phyloP scores from a whole-genome alignment of 306 rosid species.

The Urtica urens region DNA sequence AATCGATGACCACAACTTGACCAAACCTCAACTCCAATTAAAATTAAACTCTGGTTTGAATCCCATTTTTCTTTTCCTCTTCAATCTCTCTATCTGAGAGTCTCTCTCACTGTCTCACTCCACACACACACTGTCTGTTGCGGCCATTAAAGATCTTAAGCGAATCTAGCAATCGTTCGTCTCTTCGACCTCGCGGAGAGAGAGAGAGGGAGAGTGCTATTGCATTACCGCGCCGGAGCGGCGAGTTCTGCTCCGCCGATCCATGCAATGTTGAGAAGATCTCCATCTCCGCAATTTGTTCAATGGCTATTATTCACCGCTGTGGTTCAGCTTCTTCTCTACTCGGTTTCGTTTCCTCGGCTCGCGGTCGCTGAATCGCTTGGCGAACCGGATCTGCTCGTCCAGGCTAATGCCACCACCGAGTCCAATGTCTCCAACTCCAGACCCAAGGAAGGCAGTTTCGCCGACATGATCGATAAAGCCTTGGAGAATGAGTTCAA shows the following conservation, averaged over 20 bases:
- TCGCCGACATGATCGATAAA: conserved; percentile 90
- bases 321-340: conserved; percentile 21
- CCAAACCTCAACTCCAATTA: no score
- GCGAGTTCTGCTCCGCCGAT: conserved; percentile 2
- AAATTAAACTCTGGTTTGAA: conserved; percentile 16
- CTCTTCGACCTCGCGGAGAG: conserved; percentile 2
- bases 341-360: conserved; percentile 28
- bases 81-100: background rate
- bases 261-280: conserved; percentile 35
- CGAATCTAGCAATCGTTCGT: background rate
- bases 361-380: conserved; percentile 27
- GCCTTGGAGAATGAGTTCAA: conserved; percentile 91
- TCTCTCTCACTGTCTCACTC: background rate
- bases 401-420: conserved; percentile 45
- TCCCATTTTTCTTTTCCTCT: conserved; percentile 4
- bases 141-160: background rate
- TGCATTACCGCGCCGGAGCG: conserved; percentile 3
- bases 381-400: conserved; percentile 41
- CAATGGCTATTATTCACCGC: conserved; percentile 11
- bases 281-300: conserved; percentile 16
- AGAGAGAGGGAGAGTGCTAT: conserved; percentile 10
- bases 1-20: conserved; percentile 39
- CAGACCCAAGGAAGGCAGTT: conserved; percentile 60
- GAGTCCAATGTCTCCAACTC: conserved; percentile 55
- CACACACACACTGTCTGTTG: background rate